These are phyloP conservation scores for Solanum boliviense DNA, from an alignment of 257 asterid genomes.

Conservation along the genomic window DNA sequence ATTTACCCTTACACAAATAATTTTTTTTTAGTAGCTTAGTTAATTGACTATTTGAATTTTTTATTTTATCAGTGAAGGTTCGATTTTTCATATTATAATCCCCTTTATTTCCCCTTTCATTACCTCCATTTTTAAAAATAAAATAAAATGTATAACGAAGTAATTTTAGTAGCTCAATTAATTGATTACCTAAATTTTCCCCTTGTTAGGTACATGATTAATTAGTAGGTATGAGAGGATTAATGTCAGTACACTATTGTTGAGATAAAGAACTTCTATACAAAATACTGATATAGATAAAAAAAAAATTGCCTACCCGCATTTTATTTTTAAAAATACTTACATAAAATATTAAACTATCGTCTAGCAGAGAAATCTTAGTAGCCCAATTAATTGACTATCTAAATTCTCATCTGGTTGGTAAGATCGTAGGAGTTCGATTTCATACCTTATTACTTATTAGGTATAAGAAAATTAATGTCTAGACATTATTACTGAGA, in stretches of 20 bases:
- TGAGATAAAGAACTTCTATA: neutral
- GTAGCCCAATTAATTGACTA: neutral
- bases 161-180: neutral
- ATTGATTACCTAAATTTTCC: neutral
- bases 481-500: neutral
- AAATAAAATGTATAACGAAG: too few relatives aligned
- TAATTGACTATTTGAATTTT: too few relatives aligned
- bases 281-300: neutral
- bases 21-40: too few relatives aligned
- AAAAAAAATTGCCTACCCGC: neutral
- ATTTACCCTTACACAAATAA: neutral
- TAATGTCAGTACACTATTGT: neutral
- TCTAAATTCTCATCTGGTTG: fast-evolving
- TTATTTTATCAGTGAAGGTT: too few relatives aligned
- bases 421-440: neutral
- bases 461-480: neutral
- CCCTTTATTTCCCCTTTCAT: too few relatives aligned
- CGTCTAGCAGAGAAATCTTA: neutral
- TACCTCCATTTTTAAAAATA: too few relatives aligned
- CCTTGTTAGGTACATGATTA: neutral
- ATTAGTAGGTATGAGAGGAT: neutral
- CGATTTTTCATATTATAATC: too few relatives aligned
- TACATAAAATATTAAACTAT: neutral
- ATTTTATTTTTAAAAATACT: too few relatives aligned
- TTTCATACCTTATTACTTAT: neutral